phyloP scores from a whole-genome alignment of 768 basidiomycete genomes.

The Suillus paluster region DNA sequence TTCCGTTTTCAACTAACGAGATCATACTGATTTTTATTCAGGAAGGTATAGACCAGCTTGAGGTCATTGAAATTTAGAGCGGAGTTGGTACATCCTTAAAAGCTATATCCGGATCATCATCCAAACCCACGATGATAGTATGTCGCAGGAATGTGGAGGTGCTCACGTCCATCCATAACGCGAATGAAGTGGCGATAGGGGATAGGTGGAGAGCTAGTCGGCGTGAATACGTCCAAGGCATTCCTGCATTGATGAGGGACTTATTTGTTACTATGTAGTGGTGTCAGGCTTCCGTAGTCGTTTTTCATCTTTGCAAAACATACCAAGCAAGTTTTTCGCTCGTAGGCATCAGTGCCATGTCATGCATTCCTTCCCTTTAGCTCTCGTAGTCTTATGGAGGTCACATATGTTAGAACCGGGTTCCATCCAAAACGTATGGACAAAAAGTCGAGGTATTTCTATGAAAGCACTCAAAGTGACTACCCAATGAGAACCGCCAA shows the following conservation, averaged over 20 bases:
- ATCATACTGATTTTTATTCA: background rate
- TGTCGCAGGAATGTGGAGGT: slow-evolving; percentile 52
- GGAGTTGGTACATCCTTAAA: background rate
- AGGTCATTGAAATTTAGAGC: background rate
- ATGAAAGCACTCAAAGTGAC: too few relatives aligned
- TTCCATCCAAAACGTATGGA: background rate
- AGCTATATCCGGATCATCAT: background rate
- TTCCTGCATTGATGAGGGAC: slow-evolving; percentile 11
- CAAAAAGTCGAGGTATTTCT: background rate
- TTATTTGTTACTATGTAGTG: background rate
- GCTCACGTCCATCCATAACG: slow-evolving; percentile 66
- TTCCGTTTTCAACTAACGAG: background rate
- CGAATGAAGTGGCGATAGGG: slow-evolving; percentile 37
- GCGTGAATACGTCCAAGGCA: slow-evolving; percentile 19
- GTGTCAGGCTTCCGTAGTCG: background rate
- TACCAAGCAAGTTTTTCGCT: background rate
- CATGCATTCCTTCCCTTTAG: too few relatives aligned
- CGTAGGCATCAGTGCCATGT: background rate
- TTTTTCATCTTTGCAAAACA: background rate
- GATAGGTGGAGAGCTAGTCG: slow-evolving; percentile 6
- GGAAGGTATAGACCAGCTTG: background rate
- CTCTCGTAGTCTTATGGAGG: background rate
- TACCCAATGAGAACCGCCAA: background rate
- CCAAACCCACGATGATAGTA: background rate
- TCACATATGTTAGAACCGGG: background rate